Evolutionary conservation across 2,329 filamentous ascomycete genomes (phyloP).

Genomic region (Calonectria pteridis): DNA sequence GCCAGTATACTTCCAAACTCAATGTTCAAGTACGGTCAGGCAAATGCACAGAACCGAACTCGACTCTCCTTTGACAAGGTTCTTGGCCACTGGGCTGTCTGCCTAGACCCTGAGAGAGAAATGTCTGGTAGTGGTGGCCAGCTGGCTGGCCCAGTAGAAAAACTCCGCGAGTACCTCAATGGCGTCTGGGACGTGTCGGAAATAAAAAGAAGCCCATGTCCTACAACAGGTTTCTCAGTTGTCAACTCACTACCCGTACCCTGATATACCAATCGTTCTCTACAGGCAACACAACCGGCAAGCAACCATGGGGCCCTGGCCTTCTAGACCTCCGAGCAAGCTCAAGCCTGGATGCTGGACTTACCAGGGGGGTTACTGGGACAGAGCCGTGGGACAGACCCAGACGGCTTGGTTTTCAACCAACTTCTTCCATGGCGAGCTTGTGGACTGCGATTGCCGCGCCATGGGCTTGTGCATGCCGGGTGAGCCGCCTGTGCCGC

Average conservation of each 20-base stretch:
- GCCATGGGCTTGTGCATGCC: neutral
- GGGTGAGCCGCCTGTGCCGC: conserved; percentile 16
- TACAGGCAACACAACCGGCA: neutral
- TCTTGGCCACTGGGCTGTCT: neutral
- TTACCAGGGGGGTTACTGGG: neutral
- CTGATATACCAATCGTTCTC: neutral
- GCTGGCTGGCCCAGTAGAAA: neutral
- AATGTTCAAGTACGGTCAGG: neutral
- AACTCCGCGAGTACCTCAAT: neutral
- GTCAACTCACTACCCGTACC: neutral
- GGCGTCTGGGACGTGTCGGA: neutral
- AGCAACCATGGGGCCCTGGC: neutral
- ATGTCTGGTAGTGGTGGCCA: neutral
- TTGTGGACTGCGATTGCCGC: conserved; percentile 12
- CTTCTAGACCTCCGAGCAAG: neutral
- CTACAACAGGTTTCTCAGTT: neutral
- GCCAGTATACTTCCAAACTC: neutral
- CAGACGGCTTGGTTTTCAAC: neutral
- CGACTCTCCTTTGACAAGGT: neutral
- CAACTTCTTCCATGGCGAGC: neutral
- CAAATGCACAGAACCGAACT: no score
- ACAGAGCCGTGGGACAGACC: neutral
- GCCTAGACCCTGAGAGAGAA: neutral
- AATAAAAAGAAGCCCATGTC: neutral
- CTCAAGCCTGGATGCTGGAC: neutral